Base-by-base conservation (phyloP, 768 basidiomycete species). In the Lentinula lateritia region DNA sequence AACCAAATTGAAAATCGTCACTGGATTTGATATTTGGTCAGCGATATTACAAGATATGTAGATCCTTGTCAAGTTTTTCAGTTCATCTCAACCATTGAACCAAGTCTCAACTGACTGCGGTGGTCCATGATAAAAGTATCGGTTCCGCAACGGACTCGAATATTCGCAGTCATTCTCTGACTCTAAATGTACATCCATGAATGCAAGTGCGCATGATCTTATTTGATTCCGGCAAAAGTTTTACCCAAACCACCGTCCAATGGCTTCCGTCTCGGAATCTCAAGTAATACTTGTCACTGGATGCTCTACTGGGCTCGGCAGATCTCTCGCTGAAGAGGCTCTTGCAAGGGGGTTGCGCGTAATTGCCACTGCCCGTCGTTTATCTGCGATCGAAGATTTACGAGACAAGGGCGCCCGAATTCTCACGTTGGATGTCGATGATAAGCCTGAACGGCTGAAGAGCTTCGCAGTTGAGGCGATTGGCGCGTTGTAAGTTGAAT, bases 311-410 rank as follows among this genome's bases (percentile, higher is more conserved):
- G 73, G 73, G 10, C 61, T 73, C 34, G 73, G 73, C 13, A 64
- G 66, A 9, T 66, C 18, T 53, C 13, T 53, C 15, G 62, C 68
- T n/a, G 62, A 66, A 34, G 67, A 61, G 2, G 66, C 66, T 23
- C 66, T 74, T 3, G 50, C 57, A 23, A 66, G 72, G 9, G 73
- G 70, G 16, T 64, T 74, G 58, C 72, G 68, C 28, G 73, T 74
- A 60, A 71, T 73, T 18, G 73, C 73, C 7, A 73, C 73, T 3
- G 67, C 69, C 5, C 68, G 73, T 9, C 64, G 62, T 7, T 39
- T 66, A 20, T 56, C 32, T 16, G 63, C 68, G 55, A 63, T 72
- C 35, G 63, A 61, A 9, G 69, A 68, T 36, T 58, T 74, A 12
- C 63, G 65, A 42, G 61, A 60, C n/a, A 55, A 56, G 10, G 73